Percentiles rank a stretch among this genome's conserved stretches.
phyloP scores from a whole-genome alignment of 179 eudicot species.

The Silene coronaria region DNA sequence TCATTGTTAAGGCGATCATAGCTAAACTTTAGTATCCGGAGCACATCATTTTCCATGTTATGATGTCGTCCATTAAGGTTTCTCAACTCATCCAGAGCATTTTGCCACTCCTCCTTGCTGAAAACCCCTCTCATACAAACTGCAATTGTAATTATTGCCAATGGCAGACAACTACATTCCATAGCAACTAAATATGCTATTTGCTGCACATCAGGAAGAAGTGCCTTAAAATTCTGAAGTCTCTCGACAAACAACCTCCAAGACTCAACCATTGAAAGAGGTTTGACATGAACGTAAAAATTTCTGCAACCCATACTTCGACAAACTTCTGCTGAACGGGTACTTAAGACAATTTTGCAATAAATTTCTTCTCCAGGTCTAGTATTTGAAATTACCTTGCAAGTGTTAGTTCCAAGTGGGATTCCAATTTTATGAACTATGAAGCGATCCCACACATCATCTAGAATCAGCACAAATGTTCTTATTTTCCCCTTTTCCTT shows the following conservation, averaged over 20 bases:
- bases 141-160: slow-evolving; percentile 14
- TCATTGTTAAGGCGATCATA: slow-evolving; percentile 13
- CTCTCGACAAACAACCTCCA: slow-evolving; percentile 9
- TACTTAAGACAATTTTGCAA: slow-evolving; percentile 1
- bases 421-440: not conserved
- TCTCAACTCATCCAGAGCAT: slow-evolving; percentile 12
- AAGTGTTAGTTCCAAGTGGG: not conserved
- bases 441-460: not conserved
- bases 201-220: not conserved
- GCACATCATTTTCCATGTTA: slow-evolving; percentile 1
- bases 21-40: slow-evolving; percentile 7
- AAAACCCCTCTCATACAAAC: slow-evolving; percentile 11
- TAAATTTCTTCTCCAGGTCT: not conserved
- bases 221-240: not conserved
- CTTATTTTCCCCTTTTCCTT: not conserved
- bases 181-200: not conserved
- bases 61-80: not conserved
- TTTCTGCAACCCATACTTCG: not conserved
- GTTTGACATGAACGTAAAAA: not conserved
- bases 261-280: not conserved
- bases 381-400: not conserved
- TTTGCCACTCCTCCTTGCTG: slow-evolving; percentile 9
- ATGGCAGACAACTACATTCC: slow-evolving; percentile 13
- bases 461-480: not conserved
- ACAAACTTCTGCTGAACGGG: slow-evolving; percentile 1